Conservation (phyloP, 2,329 filamentous ascomycete genomes). For the Daldinia sp. region DNA sequence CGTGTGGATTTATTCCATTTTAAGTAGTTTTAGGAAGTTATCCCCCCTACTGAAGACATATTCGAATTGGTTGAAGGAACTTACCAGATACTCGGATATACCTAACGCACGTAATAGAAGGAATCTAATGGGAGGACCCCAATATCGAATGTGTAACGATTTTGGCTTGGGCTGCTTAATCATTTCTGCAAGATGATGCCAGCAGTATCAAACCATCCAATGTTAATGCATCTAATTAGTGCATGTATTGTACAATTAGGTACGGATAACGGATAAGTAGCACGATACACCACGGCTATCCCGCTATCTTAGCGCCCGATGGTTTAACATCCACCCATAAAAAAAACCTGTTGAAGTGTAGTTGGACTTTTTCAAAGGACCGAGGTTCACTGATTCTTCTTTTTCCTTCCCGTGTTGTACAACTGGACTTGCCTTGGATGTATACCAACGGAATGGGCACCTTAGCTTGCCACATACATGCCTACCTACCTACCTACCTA, state of each 20-base stretch:
- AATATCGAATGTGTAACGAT: too few species aligned
- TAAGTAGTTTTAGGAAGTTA: background rate
- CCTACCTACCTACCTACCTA: too few species aligned
- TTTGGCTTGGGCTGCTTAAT: background rate
- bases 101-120: background rate
- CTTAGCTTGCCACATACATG: background rate
- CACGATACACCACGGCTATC: background rate
- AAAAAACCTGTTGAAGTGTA: background rate
- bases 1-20: background rate
- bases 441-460: background rate
- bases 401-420: background rate
- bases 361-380: background rate
- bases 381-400: background rate
- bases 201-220: background rate
- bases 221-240: background rate
- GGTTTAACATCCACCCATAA: background rate
- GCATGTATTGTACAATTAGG: background rate
- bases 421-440: background rate
- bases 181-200: background rate
- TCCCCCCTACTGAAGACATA: too few species aligned
- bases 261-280: background rate
- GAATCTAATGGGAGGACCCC: background rate
- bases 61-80: background rate
- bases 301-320: background rate
- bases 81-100: too few species aligned